A percentile compares a stretch with the other conserved stretches of the same genome.
Conservation (phyloP, 306 rosid genomes). For the Fagus crenata region DNA sequence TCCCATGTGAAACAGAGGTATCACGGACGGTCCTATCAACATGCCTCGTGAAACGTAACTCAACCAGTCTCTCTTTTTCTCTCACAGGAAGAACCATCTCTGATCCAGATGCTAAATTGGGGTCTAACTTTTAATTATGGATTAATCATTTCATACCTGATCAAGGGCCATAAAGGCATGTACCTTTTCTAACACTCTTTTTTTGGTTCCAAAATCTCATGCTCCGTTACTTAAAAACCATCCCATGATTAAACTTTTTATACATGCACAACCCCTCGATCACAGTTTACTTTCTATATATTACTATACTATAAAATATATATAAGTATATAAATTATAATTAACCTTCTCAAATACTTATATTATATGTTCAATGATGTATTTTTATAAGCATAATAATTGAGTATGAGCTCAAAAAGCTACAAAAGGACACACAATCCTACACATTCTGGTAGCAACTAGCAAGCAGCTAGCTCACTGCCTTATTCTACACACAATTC, state of each 20-base stretch:
- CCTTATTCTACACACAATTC: constrained; percentile 43
- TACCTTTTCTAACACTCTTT: constrained; percentile 38
- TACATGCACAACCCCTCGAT: constrained; percentile 16
- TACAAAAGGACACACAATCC: constrained; percentile 29
- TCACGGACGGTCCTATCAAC: constrained; percentile 88
- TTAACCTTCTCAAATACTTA: not conserved
- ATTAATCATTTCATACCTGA: constrained; percentile 58
- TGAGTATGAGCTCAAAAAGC: constrained; percentile 53
- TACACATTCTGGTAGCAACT: constrained; percentile 42
- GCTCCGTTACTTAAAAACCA: constrained; percentile 12
- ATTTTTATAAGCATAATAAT: constrained; percentile 30
- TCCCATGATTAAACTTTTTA: constrained; percentile 16
- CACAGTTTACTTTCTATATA: not conserved
- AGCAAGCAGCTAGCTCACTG: constrained; percentile 13
- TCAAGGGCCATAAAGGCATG: constrained; percentile 52
- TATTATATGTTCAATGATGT: not conserved
- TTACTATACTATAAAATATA: no score
- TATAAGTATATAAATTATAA: no score
- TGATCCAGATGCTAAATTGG: constrained; percentile 33
- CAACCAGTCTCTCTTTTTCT: constrained; percentile 13
- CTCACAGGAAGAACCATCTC: constrained; percentile 21
- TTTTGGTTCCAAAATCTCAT: constrained; percentile 18
- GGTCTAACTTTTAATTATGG: constrained; percentile 51
- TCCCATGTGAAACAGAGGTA: constrained; percentile 49
- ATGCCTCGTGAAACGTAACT: constrained; percentile 47